A percentile compares a stretch with the other conserved stretches of the same genome.
phyloP scores from a whole-genome alignment of 495 filamentous ascomycete species.

The Coniosporium apollinis region DNA sequence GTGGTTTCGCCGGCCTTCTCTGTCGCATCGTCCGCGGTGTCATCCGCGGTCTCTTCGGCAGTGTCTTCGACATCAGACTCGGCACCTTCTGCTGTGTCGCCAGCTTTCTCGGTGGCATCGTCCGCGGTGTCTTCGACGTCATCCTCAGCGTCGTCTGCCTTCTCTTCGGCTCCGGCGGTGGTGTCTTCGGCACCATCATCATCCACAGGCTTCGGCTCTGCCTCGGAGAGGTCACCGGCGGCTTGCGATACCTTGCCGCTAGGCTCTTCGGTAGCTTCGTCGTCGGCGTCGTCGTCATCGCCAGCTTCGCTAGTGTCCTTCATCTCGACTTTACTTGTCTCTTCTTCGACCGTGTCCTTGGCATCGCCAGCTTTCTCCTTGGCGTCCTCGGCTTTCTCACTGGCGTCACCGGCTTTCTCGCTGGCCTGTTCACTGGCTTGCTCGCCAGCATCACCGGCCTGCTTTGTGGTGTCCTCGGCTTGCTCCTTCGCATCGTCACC shows the following conservation, averaged over 20 bases:
- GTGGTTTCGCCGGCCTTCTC: background rate
- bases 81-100: conserved; percentile 14
- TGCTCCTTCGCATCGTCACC: conserved; percentile 10
- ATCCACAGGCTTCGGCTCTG: conserved; percentile 23
- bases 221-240: conserved; percentile 18
- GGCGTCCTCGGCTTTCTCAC: conserved; percentile 12
- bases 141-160: conserved; percentile 12
- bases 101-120: conserved; percentile 16
- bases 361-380: conserved; percentile 8
- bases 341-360: conserved; percentile 15
- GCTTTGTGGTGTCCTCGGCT: conserved; percentile 12
- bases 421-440: conserved; percentile 14
- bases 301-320: conserved; percentile 6
- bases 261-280: no score
- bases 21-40: conserved; percentile 8
- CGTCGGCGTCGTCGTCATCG: conserved; percentile 10
- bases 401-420: conserved; percentile 11
- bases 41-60: background rate
- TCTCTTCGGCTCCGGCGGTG: background rate
- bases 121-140: conserved; percentile 13
- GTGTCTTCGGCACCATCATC: no score
- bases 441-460: conserved; percentile 10
- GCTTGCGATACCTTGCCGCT: conserved; percentile 21
- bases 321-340: conserved; percentile 13
- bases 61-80: conserved; percentile 1